Evolutionary conservation across 1,284 basidiomycete species (phyloP).

Genomic region (Puccinia horiana): DNA sequence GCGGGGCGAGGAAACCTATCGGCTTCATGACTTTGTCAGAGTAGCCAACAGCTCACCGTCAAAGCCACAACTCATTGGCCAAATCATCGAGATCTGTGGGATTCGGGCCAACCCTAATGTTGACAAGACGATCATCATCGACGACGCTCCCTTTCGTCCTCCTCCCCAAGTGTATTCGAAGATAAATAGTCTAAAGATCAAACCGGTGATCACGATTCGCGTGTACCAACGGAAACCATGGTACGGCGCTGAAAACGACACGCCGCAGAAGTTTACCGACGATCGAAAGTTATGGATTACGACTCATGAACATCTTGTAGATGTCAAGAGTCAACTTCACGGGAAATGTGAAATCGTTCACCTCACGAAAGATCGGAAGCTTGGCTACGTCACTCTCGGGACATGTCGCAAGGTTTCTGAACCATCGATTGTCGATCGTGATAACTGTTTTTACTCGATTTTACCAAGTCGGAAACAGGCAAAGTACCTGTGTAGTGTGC

Average conservation of each 20-base stretch:
- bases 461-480: slow-evolving; percentile 13
- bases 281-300: slow-evolving; percentile 30
- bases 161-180: slow-evolving; percentile 16
- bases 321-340: slow-evolving; percentile 7
- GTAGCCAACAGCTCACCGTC: not conserved
- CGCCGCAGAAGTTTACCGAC: slow-evolving; percentile 2
- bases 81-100: slow-evolving; percentile 36
- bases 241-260: not conserved
- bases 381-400: not conserved
- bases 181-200: not conserved
- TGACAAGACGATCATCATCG: slow-evolving; percentile 12
- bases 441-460: slow-evolving; percentile 27
- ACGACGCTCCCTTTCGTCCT: slow-evolving; percentile 22
- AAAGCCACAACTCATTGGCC: slow-evolving; percentile 27
- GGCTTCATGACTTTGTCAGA: slow-evolving; percentile 19
- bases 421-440: not conserved
- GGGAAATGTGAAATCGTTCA: slow-evolving; percentile 38
- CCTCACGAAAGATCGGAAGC: not conserved
- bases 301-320: not conserved
- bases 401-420: slow-evolving; percentile 1
- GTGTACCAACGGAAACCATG: slow-evolving; percentile 17
- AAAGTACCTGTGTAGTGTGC: not conserved
- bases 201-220: slow-evolving; percentile 31
- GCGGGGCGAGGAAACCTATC: slow-evolving; percentile 14
- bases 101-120: slow-evolving; percentile 29